These are phyloP conservation scores for Hansfordia pulvinata DNA, from an alignment of 2,329 filamentous ascomycete species.

Conservation along the genomic window DNA sequence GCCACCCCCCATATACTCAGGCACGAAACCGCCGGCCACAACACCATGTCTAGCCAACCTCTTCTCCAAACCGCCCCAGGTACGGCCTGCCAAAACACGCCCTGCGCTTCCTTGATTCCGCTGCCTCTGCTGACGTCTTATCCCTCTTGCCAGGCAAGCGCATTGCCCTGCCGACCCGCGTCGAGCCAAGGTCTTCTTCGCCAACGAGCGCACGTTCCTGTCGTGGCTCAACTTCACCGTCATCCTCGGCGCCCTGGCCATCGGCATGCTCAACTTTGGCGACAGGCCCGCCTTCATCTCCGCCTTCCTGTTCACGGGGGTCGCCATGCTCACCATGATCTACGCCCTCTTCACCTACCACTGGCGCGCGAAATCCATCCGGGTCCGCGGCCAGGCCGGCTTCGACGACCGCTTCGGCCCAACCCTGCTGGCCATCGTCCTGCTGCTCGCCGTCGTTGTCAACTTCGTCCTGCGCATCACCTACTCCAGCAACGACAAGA, in stretches of 20 bases:
- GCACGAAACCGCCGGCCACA: conserved; percentile 1
- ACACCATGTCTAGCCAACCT: conserved; percentile 84
- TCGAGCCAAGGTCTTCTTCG: conserved; percentile 99
- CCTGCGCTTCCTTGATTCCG: conserved; percentile 1
- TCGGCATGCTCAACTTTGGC: conserved; percentile 96
- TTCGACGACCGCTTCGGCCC: conserved; percentile 96
- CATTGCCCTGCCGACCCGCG: conserved; percentile 91
- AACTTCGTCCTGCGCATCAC: conserved; percentile 80
- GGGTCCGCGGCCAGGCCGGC: conserved; percentile 80
- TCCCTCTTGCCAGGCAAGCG: conserved; percentile 68
- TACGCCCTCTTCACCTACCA: conserved; percentile 94
- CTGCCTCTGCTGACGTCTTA: conserved; percentile 5
- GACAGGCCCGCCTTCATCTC: conserved; percentile 89
- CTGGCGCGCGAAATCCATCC: conserved; percentile 89
- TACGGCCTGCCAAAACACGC: conserved; percentile 26
- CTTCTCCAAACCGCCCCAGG: conserved; percentile 89
- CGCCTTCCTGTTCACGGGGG: conserved; percentile 83
- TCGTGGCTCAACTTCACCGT: conserved; percentile 99
- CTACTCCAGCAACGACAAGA: conserved; percentile 23
- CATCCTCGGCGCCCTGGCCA: conserved; percentile 88
- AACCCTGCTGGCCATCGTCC: conserved; percentile 73
- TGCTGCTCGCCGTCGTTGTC: conserved; percentile 81
- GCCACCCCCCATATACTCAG: no score
- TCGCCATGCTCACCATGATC: conserved; percentile 89
- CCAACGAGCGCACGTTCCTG: conserved; percentile 97